These are phyloP conservation scores for Amylocystis lapponica DNA, from an alignment of 768 basidiomycete genomes.

Conservation along the genomic window DNA sequence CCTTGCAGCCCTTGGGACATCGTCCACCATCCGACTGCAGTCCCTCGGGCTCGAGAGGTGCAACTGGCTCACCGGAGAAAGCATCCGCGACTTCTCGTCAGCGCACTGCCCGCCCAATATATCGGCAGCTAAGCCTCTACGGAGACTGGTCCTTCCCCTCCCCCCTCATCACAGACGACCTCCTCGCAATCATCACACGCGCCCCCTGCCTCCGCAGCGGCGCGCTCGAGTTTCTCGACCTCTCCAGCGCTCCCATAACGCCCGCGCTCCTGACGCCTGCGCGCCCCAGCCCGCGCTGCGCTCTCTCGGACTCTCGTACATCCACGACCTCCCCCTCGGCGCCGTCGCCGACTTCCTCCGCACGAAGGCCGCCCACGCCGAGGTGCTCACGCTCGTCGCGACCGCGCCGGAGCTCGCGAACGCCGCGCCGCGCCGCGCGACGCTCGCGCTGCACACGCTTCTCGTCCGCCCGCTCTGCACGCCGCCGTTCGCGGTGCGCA, in stretches of 20 bases:
- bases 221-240: slow-evolving; percentile 78
- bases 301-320: slow-evolving; percentile 86
- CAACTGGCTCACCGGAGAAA: slow-evolving; percentile 73
- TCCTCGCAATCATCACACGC: slow-evolving; percentile 55
- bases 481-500: slow-evolving; percentile 57
- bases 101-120: slow-evolving; percentile 54
- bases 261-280: slow-evolving; percentile 47
- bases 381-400: slow-evolving; percentile 76
- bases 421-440: slow-evolving; percentile 48
- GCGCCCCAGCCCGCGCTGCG: slow-evolving; percentile 69
- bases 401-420: slow-evolving; percentile 63
- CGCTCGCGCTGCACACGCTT: slow-evolving; percentile 69
- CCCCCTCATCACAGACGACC: slow-evolving; percentile 60
- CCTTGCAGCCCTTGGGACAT: slow-evolving; percentile 57
- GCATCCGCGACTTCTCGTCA: slow-evolving; percentile 69
- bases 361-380: slow-evolving; percentile 66
- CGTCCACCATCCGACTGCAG: slow-evolving; percentile 59
- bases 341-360: slow-evolving; percentile 65
- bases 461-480: slow-evolving; percentile 78
- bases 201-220: slow-evolving; percentile 81
- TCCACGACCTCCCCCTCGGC: slow-evolving; percentile 61
- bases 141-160: slow-evolving; percentile 82
- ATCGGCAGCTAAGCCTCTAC: slow-evolving; percentile 81
- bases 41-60: slow-evolving; percentile 86
- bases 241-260: slow-evolving; percentile 79